Conservation (phyloP, 1,284 basidiomycete genomes). For the Cutaneotrichosporon dermatis region DNA sequence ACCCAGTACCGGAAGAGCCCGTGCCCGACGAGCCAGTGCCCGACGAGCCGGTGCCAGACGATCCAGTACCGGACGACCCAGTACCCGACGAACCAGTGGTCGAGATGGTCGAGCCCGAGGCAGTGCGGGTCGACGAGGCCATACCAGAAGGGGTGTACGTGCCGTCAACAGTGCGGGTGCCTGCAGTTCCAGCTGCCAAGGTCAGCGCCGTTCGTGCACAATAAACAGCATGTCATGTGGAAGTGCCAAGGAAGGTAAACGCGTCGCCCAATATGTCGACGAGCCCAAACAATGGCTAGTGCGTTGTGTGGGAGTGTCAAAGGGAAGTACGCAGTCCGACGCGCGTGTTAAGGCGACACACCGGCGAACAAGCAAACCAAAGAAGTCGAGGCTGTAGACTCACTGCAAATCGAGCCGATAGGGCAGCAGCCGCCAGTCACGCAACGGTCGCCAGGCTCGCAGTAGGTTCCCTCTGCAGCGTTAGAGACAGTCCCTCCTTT, state of each 20-base stretch:
- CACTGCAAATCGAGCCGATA: not conserved
- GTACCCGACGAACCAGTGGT: not conserved
- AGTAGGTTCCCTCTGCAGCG: not conserved
- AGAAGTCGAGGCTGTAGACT: not conserved
- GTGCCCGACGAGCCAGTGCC: not conserved
- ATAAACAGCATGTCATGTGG: not conserved
- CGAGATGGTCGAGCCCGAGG: not conserved
- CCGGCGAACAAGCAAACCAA: too few relatives aligned
- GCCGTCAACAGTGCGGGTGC: not conserved
- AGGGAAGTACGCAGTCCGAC: too few relatives aligned
- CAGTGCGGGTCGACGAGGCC: not conserved
- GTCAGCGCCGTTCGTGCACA: not conserved
- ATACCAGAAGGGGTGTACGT: not conserved
- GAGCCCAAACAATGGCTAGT: too few relatives aligned
- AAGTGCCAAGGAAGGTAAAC: not conserved
- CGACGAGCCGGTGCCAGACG: not conserved
- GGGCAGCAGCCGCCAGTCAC: not conserved
- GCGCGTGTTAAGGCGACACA: too few relatives aligned
- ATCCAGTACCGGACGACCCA: not conserved
- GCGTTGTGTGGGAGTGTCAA: too few relatives aligned
- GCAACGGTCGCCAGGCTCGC: not conserved
- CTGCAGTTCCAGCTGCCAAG: not conserved
- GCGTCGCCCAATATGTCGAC: not conserved
- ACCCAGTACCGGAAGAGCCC: not conserved
- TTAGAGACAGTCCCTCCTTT: too few relatives aligned